A percentile compares a stretch with the other conserved stretches of the same genome.
These are phyloP conservation scores for Fistulifera pelliculosa DNA, from an alignment of 108 stramenopile species.

Conservation along the genomic window DNA sequence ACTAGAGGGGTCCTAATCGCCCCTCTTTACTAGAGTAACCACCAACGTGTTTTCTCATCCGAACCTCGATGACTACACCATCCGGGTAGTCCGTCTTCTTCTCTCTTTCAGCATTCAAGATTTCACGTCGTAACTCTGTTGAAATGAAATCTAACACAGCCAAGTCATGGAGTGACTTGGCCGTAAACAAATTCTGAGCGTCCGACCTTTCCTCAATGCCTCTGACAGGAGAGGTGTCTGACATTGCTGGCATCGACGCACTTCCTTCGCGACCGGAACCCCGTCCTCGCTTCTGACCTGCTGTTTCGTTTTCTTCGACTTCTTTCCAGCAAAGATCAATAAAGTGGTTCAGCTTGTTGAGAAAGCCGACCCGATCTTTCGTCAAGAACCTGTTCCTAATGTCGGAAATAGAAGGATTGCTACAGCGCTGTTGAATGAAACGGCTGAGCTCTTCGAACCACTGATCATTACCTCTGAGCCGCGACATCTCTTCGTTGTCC, in stretches of 20 bases:
- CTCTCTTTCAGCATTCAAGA: conserved; percentile 6
- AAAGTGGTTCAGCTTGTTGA: conserved; percentile 42
- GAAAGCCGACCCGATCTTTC: conserved; percentile 35
- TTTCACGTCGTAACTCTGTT: conserved; percentile 22
- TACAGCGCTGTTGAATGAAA: conserved; percentile 12
- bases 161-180: conserved; percentile 38
- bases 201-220: conserved; percentile 12
- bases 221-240: too few species aligned
- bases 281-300: conserved; percentile 6
- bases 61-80: conserved; percentile 46
- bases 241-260: neutral
- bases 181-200: conserved; percentile 33
- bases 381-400: conserved; percentile 18
- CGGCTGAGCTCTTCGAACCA: conserved; percentile 39
- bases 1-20: conserved; percentile 29
- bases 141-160: conserved; percentile 57
- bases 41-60: conserved; percentile 21
- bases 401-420: conserved; percentile 22
- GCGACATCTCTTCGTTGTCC: conserved; percentile 25
- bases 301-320: conserved; percentile 21
- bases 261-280: neutral
- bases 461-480: conserved; percentile 33
- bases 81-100: conserved; percentile 32
- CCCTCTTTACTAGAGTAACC: conserved; percentile 2
- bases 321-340: conserved; percentile 40